Conservation (phyloP, 2,329 filamentous ascomycete genomes). For the Gaeumannomyces tritici region DNA sequence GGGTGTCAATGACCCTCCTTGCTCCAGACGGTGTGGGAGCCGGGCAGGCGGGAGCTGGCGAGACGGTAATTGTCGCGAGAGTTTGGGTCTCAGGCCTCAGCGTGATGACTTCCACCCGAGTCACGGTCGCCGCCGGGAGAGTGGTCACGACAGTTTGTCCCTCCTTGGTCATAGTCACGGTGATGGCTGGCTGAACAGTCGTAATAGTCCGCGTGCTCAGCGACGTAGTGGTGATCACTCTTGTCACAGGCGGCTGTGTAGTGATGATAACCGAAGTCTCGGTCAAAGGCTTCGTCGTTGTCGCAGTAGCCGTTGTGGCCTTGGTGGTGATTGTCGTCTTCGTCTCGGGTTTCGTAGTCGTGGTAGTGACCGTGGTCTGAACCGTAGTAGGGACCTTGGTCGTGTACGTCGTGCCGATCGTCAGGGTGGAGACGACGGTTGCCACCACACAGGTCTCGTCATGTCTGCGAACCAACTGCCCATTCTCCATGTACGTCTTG, state of each 20-base stretch:
- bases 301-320: neutral
- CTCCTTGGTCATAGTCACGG: constrained; percentile 2
- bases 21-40: constrained; percentile 23
- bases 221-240: neutral
- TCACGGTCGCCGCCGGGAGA: constrained; percentile 1
- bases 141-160: constrained; percentile 7
- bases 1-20: neutral
- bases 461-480: neutral
- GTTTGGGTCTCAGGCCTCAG: constrained; percentile 4
- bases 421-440: neutral
- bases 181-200: neutral
- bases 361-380: neutral
- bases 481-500: neutral
- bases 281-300: neutral
- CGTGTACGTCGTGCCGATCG: neutral
- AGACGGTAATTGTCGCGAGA: constrained; percentile 20
- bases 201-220: neutral
- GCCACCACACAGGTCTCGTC: neutral
- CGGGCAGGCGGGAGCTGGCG: constrained; percentile 29
- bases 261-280: constrained; percentile 4
- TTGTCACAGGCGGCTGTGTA: neutral
- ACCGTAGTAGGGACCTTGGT: neutral
- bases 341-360: constrained; percentile 3
- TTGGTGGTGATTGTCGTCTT: constrained; percentile 2
- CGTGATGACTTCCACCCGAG: constrained; percentile 3